Evolutionary conservation across 2,329 filamentous ascomycete genomes (phyloP).

Genomic region (Aspergillus clavatus): DNA sequence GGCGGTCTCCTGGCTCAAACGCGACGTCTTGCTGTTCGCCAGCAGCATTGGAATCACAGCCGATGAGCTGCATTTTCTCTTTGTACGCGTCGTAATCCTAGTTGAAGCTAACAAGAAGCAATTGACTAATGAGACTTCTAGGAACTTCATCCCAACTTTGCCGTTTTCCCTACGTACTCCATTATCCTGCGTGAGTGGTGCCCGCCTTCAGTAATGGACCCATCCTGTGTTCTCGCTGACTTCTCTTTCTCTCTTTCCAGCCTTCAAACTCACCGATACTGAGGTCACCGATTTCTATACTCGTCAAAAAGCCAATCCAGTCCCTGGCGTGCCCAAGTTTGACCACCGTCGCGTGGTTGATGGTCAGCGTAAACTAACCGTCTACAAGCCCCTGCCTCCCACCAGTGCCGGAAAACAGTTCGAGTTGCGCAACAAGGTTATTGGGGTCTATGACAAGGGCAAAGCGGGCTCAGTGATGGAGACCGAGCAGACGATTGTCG

Average conservation of each 20-base stretch:
- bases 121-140: too few species aligned
- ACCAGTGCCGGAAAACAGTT: slow-evolving; percentile 68
- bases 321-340: slow-evolving; percentile 72
- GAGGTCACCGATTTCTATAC: slow-evolving; percentile 85
- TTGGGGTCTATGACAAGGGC: slow-evolving; percentile 88
- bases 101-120: too few species aligned
- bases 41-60: slow-evolving; percentile 77
- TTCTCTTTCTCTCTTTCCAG: slow-evolving; percentile 37
- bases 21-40: slow-evolving; percentile 84
- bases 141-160: slow-evolving; percentile 83
- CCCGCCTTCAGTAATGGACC: too few species aligned
- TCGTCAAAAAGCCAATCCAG: slow-evolving; percentile 58
- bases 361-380: slow-evolving; percentile 74
- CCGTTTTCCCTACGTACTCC: slow-evolving; percentile 84
- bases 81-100: slow-evolving; percentile 62
- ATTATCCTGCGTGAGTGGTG: slow-evolving; percentile 72
- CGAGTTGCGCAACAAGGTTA: slow-evolving; percentile 69
- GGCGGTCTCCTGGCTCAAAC: slow-evolving; percentile 78
- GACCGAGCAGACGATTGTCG: slow-evolving; percentile 71
- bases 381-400: slow-evolving; percentile 70
- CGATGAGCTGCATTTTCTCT: slow-evolving; percentile 92
- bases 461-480: slow-evolving; percentile 77
- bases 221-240: too few species aligned
- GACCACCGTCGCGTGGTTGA: slow-evolving; percentile 72
- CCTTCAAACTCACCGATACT: slow-evolving; percentile 71